Percentiles rank a stretch among this genome's conserved stretches.
phyloP scores from a whole-genome alignment of 1,139 yeast genomes.

The Suhomyces wounanorum region DNA sequence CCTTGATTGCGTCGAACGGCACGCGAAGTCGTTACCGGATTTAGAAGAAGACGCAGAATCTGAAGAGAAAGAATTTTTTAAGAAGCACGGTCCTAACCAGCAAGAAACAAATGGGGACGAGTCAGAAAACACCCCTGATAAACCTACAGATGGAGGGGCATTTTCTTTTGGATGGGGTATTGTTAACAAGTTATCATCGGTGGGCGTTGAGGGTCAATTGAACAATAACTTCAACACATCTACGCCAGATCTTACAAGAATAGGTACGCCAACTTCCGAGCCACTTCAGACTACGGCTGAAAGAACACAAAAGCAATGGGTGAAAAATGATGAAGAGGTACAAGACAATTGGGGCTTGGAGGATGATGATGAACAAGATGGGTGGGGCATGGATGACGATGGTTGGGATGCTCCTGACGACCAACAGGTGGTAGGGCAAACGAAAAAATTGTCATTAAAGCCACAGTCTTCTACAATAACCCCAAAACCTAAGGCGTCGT shows the following conservation, averaged over 20 bases:
- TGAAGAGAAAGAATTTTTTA: slow-evolving; percentile 33
- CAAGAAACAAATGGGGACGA: slow-evolving; percentile 4
- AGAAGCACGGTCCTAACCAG: slow-evolving; percentile 23
- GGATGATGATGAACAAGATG: slow-evolving; percentile 21
- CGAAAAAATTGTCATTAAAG: slow-evolving; percentile 8
- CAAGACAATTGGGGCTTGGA: slow-evolving; percentile 15
- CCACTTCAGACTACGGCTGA: slow-evolving; percentile 9
- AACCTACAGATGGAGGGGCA: slow-evolving; percentile 13
- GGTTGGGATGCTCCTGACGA: background rate
- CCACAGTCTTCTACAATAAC: slow-evolving; percentile 1
- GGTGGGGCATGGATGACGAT: slow-evolving; percentile 17
- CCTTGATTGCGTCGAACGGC: slow-evolving; percentile 62
- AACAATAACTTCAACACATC: slow-evolving; percentile 42
- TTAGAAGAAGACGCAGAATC: slow-evolving; percentile 44
- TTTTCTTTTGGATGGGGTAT: slow-evolving; percentile 40
- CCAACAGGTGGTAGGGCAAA: slow-evolving; percentile 13
- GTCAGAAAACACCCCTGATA: slow-evolving; percentile 1
- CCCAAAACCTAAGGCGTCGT: slow-evolving; percentile 1
- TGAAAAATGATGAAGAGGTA: slow-evolving; percentile 8
- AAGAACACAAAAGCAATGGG: slow-evolving; percentile 3
- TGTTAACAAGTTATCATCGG: slow-evolving; percentile 37
- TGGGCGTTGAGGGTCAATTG: slow-evolving; percentile 36
- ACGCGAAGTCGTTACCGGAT: slow-evolving; percentile 57
- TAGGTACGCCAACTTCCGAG: slow-evolving; percentile 25
- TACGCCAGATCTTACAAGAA: slow-evolving; percentile 43